Evolutionary conservation across 768 basidiomycete genomes (phyloP).

Genomic region (Russula earlei): DNA sequence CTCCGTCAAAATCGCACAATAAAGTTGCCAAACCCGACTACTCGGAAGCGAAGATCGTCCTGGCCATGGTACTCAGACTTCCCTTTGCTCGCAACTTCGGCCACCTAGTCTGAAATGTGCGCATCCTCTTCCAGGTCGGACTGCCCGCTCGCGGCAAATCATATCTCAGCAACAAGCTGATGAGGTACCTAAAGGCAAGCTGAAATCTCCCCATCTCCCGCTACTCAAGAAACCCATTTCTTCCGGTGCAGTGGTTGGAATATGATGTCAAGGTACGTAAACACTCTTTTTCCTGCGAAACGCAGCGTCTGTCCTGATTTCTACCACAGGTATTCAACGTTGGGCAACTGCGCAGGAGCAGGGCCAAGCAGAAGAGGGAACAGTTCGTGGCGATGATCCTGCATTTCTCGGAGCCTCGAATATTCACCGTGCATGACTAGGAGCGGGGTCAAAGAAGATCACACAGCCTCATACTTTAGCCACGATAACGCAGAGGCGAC

Average conservation of each 20-base stretch:
- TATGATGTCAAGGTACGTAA: slow-evolving; percentile 81
- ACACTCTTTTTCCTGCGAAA: background rate
- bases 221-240: background rate
- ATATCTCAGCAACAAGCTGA: slow-evolving; percentile 95
- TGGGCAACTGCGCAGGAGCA: slow-evolving; percentile 81
- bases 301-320: background rate
- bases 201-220: background rate
- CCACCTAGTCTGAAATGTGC: background rate
- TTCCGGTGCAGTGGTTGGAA: slow-evolving; percentile 79
- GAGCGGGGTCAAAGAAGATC: slow-evolving; percentile 82
- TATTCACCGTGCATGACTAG: slow-evolving; percentile 28
- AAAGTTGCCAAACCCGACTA: slow-evolving; percentile 95
- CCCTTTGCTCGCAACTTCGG: background rate
- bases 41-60: slow-evolving; percentile 95
- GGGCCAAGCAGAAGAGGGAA: slow-evolving; percentile 72
- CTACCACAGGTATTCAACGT: slow-evolving; percentile 85
- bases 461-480: slow-evolving; percentile 85
- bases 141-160: slow-evolving; percentile 98
- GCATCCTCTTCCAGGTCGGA: slow-evolving; percentile 54
- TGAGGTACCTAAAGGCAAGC: slow-evolving; percentile 82
- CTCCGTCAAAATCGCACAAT: background rate
- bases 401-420: background rate
- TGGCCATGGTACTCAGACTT: slow-evolving; percentile 69
- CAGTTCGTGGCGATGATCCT: slow-evolving; percentile 36
- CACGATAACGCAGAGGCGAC: slow-evolving; percentile 74